Base-by-base conservation (phyloP, 2,329 filamentous ascomycete species). In the Ceratocystis ficicola region DNA sequence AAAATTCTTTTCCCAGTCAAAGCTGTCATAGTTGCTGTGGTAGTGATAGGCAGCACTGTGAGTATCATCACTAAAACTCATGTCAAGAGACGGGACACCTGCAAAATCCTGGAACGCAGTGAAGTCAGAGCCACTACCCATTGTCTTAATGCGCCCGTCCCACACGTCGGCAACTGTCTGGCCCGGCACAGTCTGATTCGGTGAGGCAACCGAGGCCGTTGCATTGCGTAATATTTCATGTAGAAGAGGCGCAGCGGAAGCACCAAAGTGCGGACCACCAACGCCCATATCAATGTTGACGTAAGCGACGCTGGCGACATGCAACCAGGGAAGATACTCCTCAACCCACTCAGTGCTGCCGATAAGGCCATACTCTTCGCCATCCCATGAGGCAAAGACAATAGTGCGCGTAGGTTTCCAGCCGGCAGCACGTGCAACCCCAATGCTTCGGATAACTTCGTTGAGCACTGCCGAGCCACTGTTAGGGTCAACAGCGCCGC, bases 291-390 rank as follows among this genome's bases (percentile, higher is more conserved):
- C 92, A 66, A 95, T 84, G 73, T 96, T 95, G 69, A 96, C 75
- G 72, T 95, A 95, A 8, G 90, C 90, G 17, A 96, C 82, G 66
- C 86, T 87, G 50, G 87, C 81, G 3, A 80, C 79, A 1, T 81
- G 80, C 12, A 96, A 81, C 90, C 90, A 95, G 0, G 89, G 87
- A 0, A 95, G 76, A 71, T 89, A 90, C 70, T 96, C 90, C 73
- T 96, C 91, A 0, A 96, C 90, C 90, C 91, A 96, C 73, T 96
- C 92, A 0, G 92, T 95, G 64, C 86, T 90, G 3, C 92, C 92
- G 15, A 96, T 75, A 4, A 96, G 80, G 0, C 88, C 90, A 70
- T 96, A 95, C 74, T 96, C 91, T 75, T 90, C 87, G 41, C 86
- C 87, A 69, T 90, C 87, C 87, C 87, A 90, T 73, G 83, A 87